phyloP scores from a whole-genome alignment of 2,329 filamentous ascomycete genomes.

The Curvularia sp. region DNA sequence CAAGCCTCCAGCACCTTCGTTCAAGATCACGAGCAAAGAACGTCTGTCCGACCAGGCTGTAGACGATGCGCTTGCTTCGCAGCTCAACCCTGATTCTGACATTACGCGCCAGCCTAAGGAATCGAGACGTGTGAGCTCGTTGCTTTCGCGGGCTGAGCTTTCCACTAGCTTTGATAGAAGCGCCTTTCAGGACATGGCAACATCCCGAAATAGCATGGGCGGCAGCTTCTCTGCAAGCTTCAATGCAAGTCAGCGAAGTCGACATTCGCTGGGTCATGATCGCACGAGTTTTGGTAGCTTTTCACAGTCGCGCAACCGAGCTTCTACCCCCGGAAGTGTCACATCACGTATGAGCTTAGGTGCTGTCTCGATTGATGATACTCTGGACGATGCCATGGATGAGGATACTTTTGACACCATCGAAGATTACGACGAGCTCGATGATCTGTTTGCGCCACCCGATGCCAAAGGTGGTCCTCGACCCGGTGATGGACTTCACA shows the following conservation, averaged over 20 bases:
- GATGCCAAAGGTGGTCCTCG: conserved; percentile 40
- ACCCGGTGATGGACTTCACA: conserved; percentile 49
- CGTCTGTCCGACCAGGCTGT: conserved; percentile 50
- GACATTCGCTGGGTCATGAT: conserved; percentile 76
- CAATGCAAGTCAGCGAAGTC: conserved; percentile 64
- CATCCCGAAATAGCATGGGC: conserved; percentile 52
- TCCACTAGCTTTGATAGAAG: conserved; percentile 83
- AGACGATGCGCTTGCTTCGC: conserved; percentile 58
- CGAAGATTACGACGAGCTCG: conserved; percentile 51
- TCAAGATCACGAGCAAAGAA: conserved; percentile 47
- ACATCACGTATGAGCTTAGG: conserved; percentile 50
- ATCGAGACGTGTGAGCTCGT: conserved; percentile 86
- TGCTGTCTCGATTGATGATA: conserved; percentile 49
- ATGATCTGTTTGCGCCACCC: conserved; percentile 48
- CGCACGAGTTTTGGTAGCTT: conserved; percentile 66
- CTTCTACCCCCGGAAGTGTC: conserved; percentile 62
- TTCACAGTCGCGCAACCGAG: conserved; percentile 56
- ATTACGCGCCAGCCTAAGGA: conserved; percentile 63
- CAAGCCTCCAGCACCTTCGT: conserved; percentile 52
- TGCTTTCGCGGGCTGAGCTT: conserved; percentile 85
- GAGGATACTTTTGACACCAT: conserved; percentile 50
- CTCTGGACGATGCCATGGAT: conserved; percentile 49
- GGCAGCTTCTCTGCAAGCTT: conserved; percentile 56
- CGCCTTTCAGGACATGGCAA: conserved; percentile 76
- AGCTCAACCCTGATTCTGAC: conserved; percentile 59